These are phyloP conservation scores for Beauveria sp. DNA, from an alignment of 2,329 filamentous ascomycete genomes.

Conservation along the genomic window DNA sequence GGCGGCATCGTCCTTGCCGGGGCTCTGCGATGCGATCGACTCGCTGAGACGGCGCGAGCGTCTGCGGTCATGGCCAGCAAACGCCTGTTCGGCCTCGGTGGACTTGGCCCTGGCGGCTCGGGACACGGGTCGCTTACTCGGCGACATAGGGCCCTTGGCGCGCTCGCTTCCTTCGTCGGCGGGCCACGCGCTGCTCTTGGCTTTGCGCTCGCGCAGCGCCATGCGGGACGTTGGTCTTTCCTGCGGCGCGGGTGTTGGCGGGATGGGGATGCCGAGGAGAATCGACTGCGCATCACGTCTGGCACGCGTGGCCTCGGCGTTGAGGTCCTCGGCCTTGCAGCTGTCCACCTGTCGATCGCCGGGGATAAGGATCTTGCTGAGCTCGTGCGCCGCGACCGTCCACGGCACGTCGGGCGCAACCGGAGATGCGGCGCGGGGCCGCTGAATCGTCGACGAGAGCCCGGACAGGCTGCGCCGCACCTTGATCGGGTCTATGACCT, in stretches of 20 bases:
- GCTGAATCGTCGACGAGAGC: slow-evolving; percentile 30
- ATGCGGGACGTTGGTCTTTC: slow-evolving; percentile 50
- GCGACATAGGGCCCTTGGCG: slow-evolving; percentile 13
- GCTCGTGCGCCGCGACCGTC: slow-evolving; percentile 73
- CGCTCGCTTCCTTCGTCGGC: not conserved
- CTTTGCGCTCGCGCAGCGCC: slow-evolving; percentile 66
- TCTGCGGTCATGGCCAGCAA: not conserved
- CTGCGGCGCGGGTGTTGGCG: slow-evolving; percentile 20
- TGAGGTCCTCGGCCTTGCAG: slow-evolving; percentile 70
- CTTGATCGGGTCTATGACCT: slow-evolving; percentile 61
- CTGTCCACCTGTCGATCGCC: slow-evolving; percentile 66
- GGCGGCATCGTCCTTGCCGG: slow-evolving; percentile 14
- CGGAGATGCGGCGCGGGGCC: slow-evolving; percentile 47
- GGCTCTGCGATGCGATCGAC: slow-evolving; percentile 30
- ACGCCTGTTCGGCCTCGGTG: not conserved
- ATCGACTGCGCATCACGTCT: slow-evolving; percentile 58
- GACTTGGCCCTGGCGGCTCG: slow-evolving; percentile 12
- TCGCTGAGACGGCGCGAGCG: slow-evolving; percentile 40
- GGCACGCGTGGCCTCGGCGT: slow-evolving; percentile 55
- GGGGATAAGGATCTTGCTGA: slow-evolving; percentile 77
- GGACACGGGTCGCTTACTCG: slow-evolving; percentile 14
- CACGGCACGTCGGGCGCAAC: slow-evolving; percentile 78
- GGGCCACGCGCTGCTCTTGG: slow-evolving; percentile 31
- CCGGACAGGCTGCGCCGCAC: slow-evolving; percentile 57
- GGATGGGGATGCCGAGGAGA: slow-evolving; percentile 24